Base-by-base conservation (phyloP, 139 green algal genomes). In the Mychonastes homosphaera region DNA sequence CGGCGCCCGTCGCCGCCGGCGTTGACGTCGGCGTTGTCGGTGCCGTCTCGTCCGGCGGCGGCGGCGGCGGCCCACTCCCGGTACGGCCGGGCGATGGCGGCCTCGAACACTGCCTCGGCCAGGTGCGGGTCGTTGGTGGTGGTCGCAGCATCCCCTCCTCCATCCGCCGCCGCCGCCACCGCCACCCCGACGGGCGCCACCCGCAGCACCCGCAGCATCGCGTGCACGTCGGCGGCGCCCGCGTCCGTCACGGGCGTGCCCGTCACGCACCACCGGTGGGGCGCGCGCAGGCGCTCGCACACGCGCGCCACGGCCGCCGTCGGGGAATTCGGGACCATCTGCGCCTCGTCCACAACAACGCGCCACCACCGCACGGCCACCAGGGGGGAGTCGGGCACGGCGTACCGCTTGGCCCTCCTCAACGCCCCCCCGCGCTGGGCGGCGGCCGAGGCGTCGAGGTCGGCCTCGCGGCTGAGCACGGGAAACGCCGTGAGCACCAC, bases 321-420 rank as follows among this genome's bases (percentile, higher is more conserved):
- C 24, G 41, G 13, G 36, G 13, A 44, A n/a, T 44, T n/a, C 13
- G 36, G 76, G 44, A 84, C 79, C 66, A 79, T 70, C 73, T 90
- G 83, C 0, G 83, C 83, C 71, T 90, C 83, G 44, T 90, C 83
- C 28, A 88, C 47, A 21, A 84, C 73, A 34, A 87, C 24, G 0
- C 83, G 71, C 67, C 77, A 79, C 83, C 83, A 90, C 2, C 32
- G 9, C 21, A 75, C 57, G 32, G 71, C 62, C 3, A 81, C 59
- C 48, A 86, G 71, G 6, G 79, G 79, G 7, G 61, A 79, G 41
- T 69, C 48, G 3, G 76, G 70, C 10, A 83, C 64, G 2, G 39
- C 19, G 53, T 87, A 87, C 38, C 73, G 69, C 76, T 87, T 87
- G 41, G 57, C 52, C 10, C 75, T 66, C 0, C 80, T 57, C 58